These are phyloP conservation scores for Trematosphaeria pertusa DNA, from an alignment of 2,329 filamentous ascomycete species.

Conservation along the genomic window DNA sequence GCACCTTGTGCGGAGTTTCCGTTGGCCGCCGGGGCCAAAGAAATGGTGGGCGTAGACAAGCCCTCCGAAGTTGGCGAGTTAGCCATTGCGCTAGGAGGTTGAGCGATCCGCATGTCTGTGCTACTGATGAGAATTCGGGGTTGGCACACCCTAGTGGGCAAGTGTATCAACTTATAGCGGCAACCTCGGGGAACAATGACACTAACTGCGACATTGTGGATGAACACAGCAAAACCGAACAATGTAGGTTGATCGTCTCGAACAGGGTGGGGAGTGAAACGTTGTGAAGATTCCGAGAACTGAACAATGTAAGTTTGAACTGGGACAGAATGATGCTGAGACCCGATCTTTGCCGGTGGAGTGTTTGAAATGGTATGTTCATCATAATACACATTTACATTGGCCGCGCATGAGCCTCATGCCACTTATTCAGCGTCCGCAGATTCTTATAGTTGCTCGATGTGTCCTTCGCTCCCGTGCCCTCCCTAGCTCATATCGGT, in stretches of 20 bases:
- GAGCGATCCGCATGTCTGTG: neutral
- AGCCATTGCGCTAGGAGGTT: neutral
- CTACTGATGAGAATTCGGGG: neutral
- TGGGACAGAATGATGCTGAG: neutral
- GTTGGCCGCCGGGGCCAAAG: neutral
- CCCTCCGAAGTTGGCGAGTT: too few relatives aligned
- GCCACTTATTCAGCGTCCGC: constrained; percentile 8
- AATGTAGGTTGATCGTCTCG: too few relatives aligned
- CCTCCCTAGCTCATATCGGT: constrained; percentile 20
- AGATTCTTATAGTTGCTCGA: constrained; percentile 2
- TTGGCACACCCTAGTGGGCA: neutral
- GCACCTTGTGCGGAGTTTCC: neutral
- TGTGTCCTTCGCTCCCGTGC: neutral
- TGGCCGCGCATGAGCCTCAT: neutral
- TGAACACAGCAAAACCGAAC: neutral
- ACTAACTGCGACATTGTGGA: too few relatives aligned
- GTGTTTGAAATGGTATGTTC: constrained; percentile 21
- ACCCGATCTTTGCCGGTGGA: neutral
- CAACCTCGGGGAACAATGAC: too few relatives aligned
- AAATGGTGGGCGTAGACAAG: neutral
- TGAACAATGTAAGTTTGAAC: neutral
- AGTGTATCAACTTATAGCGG: too few relatives aligned
- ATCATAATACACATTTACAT: constrained; percentile 32
- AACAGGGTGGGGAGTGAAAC: too few relatives aligned
- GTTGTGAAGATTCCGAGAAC: neutral